Conservation (phyloP, 176 grass and related monocot species). For the Echinochloa phyllopogon region DNA sequence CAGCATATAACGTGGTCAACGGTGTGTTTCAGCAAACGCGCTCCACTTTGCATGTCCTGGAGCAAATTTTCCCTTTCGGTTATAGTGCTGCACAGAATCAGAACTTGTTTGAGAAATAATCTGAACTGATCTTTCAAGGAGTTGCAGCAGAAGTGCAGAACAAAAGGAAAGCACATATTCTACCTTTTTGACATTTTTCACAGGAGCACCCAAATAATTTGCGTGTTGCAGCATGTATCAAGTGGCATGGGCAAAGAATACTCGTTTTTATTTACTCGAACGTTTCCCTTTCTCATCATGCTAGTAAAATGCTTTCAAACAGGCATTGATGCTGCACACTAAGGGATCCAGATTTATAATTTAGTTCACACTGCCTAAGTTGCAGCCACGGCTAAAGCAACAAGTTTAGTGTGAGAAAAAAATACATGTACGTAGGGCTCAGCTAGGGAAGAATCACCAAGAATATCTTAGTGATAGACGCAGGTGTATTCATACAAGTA, state of each 20-base stretch:
- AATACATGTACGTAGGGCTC: too few species aligned
- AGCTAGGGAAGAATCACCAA: neutral
- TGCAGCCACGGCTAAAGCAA: neutral
- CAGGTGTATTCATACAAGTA: too few species aligned
- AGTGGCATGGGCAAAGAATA: neutral
- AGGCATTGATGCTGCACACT: neutral
- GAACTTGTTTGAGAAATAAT: neutral
- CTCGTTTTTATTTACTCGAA: neutral
- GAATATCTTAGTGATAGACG: neutral
- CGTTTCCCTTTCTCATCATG: neutral
- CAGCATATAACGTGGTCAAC: too few species aligned
- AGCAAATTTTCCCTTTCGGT: too few species aligned
- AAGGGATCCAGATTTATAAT: neutral
- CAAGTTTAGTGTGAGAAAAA: neutral
- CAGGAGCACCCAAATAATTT: neutral
- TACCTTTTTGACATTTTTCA: neutral
- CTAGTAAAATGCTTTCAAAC: slow-evolving; percentile 12
- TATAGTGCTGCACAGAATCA: slow-evolving; percentile 5
- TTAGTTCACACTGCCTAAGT: neutral
- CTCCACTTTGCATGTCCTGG: too few species aligned
- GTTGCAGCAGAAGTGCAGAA: neutral
- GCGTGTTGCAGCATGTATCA: neutral
- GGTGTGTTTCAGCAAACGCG: too few species aligned
- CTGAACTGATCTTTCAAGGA: neutral
- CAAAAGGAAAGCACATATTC: neutral